A percentile compares a stretch with the other conserved stretches of the same genome.
These are phyloP conservation scores for Immersiella caudata DNA, from an alignment of 495 filamentous ascomycete species.

Conservation along the genomic window DNA sequence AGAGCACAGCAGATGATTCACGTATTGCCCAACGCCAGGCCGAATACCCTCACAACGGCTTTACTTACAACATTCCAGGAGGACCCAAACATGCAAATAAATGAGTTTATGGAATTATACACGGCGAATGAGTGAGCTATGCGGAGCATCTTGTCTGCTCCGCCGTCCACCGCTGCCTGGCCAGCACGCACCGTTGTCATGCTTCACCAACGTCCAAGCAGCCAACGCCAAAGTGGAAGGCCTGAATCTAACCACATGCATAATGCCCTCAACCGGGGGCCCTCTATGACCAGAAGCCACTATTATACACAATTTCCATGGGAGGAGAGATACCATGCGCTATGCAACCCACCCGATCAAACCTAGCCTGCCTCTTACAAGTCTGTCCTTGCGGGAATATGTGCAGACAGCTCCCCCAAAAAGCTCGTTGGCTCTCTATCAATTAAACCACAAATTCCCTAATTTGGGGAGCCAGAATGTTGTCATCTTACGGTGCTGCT, in stretches of 20 bases:
- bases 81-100: neutral
- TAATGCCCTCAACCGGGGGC: slow-evolving; percentile 28
- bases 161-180: slow-evolving; percentile 42
- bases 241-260: slow-evolving; percentile 19
- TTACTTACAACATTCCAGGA: too few species aligned
- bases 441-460: slow-evolving; percentile 30
- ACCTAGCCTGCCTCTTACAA: slow-evolving; percentile 30
- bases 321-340: slow-evolving; percentile 43
- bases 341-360: slow-evolving; percentile 33
- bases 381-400: slow-evolving; percentile 18
- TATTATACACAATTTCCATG: slow-evolving; percentile 39
- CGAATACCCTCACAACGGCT: too few species aligned
- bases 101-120: neutral
- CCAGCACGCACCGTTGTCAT: slow-evolving; percentile 6
- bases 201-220: slow-evolving; percentile 12
- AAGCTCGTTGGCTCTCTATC: slow-evolving; percentile 25
- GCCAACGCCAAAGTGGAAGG: slow-evolving; percentile 11
- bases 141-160: neutral
- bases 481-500: neutral
- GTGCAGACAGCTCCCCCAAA: slow-evolving; percentile 24
- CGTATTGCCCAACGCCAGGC: too few species aligned
- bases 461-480: slow-evolving; percentile 6
- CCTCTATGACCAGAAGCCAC: slow-evolving; percentile 35
- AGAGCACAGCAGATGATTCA: too few species aligned
- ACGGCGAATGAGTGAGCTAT: neutral